phyloP scores from a whole-genome alignment of 768 basidiomycete species.

The Peribolospora kevripleyi region DNA sequence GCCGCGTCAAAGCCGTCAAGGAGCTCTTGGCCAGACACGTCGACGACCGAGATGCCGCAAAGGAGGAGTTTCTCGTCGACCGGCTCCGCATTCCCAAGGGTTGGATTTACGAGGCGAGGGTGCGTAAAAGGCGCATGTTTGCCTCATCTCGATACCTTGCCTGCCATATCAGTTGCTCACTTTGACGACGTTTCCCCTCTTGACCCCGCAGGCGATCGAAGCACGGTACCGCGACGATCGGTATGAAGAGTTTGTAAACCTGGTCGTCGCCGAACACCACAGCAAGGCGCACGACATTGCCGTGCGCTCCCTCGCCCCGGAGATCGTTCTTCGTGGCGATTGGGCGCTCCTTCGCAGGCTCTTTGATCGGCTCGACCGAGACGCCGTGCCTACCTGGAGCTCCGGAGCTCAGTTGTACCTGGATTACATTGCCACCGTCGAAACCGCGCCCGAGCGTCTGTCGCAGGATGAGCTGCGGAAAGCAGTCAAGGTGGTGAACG shows the following conservation, averaged over 20 bases:
- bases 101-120: conserved; percentile 85
- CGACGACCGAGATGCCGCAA: conserved; percentile 1
- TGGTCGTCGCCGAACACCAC: conserved; percentile 42
- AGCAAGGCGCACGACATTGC: conserved; percentile 60
- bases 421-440: too few species aligned
- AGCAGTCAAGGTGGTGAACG: too few species aligned
- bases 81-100: conserved; percentile 53
- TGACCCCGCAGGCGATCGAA: conserved; percentile 32
- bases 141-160: background rate
- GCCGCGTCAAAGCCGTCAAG: conserved; percentile 58
- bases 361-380: conserved; percentile 38
- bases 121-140: conserved; percentile 16
- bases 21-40: conserved; percentile 43
- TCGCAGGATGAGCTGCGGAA: too few species aligned
- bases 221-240: conserved; percentile 36
- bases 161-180: background rate
- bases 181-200: background rate
- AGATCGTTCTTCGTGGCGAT: conserved; percentile 51
- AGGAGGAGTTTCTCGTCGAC: conserved; percentile 25
- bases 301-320: conserved; percentile 64
- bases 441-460: too few species aligned
- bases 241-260: conserved; percentile 52
- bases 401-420: too few species aligned
- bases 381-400: conserved; percentile 6
- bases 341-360: conserved; percentile 39